Conservation (phyloP, 2,329 filamentous ascomycete genomes). For the Pseudogymnoascus sp. region DNA sequence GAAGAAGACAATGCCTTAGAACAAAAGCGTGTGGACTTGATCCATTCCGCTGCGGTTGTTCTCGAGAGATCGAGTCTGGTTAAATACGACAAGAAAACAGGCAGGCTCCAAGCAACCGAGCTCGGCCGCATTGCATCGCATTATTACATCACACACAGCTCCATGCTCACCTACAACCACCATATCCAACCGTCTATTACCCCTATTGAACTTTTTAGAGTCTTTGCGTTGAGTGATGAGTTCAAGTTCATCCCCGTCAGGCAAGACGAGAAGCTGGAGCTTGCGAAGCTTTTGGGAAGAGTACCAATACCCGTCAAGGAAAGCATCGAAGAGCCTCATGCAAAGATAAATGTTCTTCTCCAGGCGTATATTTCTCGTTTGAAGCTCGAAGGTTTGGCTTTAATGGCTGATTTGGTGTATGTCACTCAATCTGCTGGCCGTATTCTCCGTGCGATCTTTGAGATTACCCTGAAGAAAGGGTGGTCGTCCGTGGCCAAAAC, state of each 20-base stretch:
- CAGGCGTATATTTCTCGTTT: constrained; percentile 95
- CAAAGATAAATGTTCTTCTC: constrained; percentile 95
- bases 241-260: constrained; percentile 99
- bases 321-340: constrained; percentile 90
- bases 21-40: constrained; percentile 93
- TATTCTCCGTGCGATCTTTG: constrained; percentile 90
- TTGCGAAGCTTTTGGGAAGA: constrained; percentile 79
- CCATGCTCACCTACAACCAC: constrained; percentile 95
- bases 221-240: constrained; percentile 92
- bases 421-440: constrained; percentile 96
- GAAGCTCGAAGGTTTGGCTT: constrained; percentile 82
- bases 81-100: constrained; percentile 92
- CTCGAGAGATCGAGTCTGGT: constrained; percentile 81
- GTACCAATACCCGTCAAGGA: constrained; percentile 97
- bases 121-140: constrained; percentile 93
- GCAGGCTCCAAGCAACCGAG: constrained; percentile 82
- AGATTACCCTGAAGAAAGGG: constrained; percentile 94
- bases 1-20: constrained; percentile 85
- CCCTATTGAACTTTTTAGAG: constrained; percentile 89
- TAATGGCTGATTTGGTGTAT: constrained; percentile 98
- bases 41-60: constrained; percentile 84
- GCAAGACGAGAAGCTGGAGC: constrained; percentile 93
- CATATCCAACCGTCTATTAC: constrained; percentile 89
- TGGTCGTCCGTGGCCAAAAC: constrained; percentile 91
- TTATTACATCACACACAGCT: constrained; percentile 95